Evolutionary conservation across 2,329 filamentous ascomycete genomes (phyloP).

Genomic region (Alternaria incomplexa): DNA sequence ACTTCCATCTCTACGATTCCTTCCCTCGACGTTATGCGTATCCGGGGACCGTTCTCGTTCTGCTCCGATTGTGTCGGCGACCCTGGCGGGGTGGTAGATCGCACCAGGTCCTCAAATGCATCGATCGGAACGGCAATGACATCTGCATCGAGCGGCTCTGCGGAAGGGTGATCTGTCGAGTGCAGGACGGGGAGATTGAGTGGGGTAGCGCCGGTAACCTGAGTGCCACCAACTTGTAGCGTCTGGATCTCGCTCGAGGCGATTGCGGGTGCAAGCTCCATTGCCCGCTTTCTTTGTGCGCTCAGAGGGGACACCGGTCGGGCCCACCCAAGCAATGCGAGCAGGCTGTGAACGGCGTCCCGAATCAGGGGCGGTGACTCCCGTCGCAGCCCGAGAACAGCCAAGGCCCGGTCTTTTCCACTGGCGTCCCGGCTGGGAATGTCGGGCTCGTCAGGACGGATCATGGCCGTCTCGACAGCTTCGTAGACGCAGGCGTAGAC

Average conservation of each 20-base stretch:
- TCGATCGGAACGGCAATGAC: constrained; percentile 15
- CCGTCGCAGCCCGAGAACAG: constrained; percentile 30
- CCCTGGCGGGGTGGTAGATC: constrained; percentile 29
- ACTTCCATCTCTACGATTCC: constrained; percentile 49
- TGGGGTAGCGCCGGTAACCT: constrained; percentile 29
- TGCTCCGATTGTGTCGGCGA: constrained; percentile 34
- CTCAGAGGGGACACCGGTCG: constrained; percentile 4
- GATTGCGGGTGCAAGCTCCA: neutral
- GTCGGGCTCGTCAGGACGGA: constrained; percentile 40
- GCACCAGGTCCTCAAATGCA: constrained; percentile 17
- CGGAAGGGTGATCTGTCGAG: neutral
- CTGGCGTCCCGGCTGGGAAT: constrained; percentile 30
- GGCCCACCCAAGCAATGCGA: constrained; percentile 37
- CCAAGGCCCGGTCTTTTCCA: constrained; percentile 25
- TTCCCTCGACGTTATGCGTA: constrained; percentile 48
- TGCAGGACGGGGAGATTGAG: constrained; percentile 29
- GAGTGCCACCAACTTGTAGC: constrained; percentile 26
- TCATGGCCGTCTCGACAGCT: constrained; percentile 36
- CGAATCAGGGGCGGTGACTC: constrained; percentile 30
- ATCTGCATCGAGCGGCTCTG: constrained; percentile 7
- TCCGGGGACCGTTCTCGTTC: constrained; percentile 43
- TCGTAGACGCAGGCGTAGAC: constrained; percentile 35
- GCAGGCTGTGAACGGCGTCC: constrained; percentile 27
- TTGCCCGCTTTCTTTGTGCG: neutral
- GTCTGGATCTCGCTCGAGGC: constrained; percentile 11